Evolutionary conservation across 768 basidiomycete species (phyloP).

Genomic region (Termitomyces sp.): DNA sequence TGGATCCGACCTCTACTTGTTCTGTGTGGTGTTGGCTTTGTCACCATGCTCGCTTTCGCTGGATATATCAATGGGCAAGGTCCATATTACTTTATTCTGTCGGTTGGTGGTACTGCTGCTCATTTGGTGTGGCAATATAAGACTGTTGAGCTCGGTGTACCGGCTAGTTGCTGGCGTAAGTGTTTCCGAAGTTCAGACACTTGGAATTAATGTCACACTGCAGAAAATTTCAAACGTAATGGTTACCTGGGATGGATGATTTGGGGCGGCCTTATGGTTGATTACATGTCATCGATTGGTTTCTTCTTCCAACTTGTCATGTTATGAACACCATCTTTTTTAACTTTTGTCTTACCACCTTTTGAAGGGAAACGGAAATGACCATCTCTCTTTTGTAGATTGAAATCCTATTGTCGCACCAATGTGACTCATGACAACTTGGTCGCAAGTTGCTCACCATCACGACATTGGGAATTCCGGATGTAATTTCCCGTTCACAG

Average conservation of each 20-base stretch:
- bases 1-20: constrained; percentile 54
- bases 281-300: constrained; percentile 23
- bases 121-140: constrained; percentile 44
- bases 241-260: constrained; percentile 41
- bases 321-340: not conserved
- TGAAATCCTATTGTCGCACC: too few species aligned
- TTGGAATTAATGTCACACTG: not conserved
- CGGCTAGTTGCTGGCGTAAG: constrained; percentile 45
- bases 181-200: not conserved
- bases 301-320: not conserved
- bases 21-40: constrained; percentile 45
- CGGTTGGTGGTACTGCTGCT: constrained; percentile 37
- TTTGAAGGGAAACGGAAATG: too few species aligned
- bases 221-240: constrained; percentile 44
- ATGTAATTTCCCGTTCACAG: too few species aligned
- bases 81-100: constrained; percentile 36
- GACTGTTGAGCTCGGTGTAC: constrained; percentile 36
- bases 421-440: too few species aligned
- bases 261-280: constrained; percentile 38
- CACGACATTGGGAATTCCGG: too few species aligned
- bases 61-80: constrained; percentile 54
- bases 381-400: too few species aligned
- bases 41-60: constrained; percentile 42
- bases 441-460: too few species aligned
- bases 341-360: too few species aligned